phyloP scores from a whole-genome alignment of 73 alveolate species.

The Tetrahymena elliotti region DNA sequence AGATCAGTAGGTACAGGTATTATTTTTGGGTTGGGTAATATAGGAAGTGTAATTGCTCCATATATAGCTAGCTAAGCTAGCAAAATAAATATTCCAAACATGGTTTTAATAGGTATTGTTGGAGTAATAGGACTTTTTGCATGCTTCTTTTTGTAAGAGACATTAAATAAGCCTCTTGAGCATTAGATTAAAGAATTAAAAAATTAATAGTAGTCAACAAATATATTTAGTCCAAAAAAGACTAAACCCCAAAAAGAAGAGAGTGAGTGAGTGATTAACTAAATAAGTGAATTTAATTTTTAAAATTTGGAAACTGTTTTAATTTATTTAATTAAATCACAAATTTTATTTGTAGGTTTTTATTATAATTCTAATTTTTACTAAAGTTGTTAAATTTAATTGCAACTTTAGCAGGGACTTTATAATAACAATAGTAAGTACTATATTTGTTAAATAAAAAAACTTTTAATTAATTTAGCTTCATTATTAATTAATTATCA shows the following conservation, averaged over 20 bases:
- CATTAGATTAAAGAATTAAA: background rate
- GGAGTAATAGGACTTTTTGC: background rate
- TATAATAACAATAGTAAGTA: no score
- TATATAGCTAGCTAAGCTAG: background rate
- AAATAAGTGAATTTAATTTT: no score
- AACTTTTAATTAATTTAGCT: no score
- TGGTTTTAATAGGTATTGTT: background rate
- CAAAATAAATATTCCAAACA: background rate
- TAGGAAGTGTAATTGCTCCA: background rate
- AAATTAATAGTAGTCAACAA: background rate
- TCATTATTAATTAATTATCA: no score
- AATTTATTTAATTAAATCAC: no score
- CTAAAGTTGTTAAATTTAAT: no score
- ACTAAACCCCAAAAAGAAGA: no score
- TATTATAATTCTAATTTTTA: no score
- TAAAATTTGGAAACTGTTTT: no score
- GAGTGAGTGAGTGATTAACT: background rate
- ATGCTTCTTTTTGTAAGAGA: background rate
- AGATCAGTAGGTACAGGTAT: background rate
- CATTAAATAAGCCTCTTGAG: background rate
- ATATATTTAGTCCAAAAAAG: background rate
- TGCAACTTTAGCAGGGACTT: no score
- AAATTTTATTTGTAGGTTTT: no score
- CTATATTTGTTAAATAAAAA: no score
- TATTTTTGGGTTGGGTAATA: background rate